A percentile compares a stretch with the other conserved stretches of the same genome.
These are phyloP conservation scores for Obba rivulosa DNA, from an alignment of 768 basidiomycete species.

Conservation along the genomic window DNA sequence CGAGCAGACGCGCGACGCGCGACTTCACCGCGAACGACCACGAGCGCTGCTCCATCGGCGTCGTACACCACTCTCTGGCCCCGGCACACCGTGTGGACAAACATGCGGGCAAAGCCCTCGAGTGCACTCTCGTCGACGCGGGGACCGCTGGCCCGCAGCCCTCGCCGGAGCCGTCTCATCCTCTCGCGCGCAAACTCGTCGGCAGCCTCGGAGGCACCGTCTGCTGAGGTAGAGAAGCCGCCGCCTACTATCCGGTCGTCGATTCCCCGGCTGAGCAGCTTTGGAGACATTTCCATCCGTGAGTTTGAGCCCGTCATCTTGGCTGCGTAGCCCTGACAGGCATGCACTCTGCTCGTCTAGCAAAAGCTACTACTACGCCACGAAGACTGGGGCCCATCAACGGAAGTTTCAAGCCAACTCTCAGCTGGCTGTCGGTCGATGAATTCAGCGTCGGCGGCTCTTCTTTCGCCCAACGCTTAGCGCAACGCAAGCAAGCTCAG, in stretches of 20 bases:
- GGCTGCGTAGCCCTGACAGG: not conserved
- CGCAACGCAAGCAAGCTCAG: not conserved
- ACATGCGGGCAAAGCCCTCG: constrained; percentile 10
- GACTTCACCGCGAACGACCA: not conserved
- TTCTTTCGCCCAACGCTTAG: not conserved
- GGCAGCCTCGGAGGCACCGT: not conserved
- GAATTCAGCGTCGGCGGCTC: not conserved
- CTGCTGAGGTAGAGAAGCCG: not conserved
- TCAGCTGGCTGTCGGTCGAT: constrained; percentile 5
- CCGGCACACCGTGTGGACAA: not conserved
- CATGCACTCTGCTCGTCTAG: too few relatives aligned
- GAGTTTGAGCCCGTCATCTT: not conserved
- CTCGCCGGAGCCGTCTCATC: not conserved
- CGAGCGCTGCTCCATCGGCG: not conserved
- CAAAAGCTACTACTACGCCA: not conserved
- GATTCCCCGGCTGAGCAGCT: constrained; percentile 10
- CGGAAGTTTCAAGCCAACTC: not conserved
- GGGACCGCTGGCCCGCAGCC: not conserved
- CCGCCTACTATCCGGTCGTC: constrained; percentile 1
- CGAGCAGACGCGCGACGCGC: not conserved
- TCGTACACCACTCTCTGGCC: not conserved
- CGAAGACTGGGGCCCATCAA: not conserved
- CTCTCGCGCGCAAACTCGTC: not conserved
- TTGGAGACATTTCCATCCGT: constrained; percentile 22
- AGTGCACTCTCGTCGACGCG: constrained; percentile 2